These are phyloP conservation scores for Scopulariopsis brevicaulis DNA, from an alignment of 2,329 filamentous ascomycete genomes.

Conservation along the genomic window DNA sequence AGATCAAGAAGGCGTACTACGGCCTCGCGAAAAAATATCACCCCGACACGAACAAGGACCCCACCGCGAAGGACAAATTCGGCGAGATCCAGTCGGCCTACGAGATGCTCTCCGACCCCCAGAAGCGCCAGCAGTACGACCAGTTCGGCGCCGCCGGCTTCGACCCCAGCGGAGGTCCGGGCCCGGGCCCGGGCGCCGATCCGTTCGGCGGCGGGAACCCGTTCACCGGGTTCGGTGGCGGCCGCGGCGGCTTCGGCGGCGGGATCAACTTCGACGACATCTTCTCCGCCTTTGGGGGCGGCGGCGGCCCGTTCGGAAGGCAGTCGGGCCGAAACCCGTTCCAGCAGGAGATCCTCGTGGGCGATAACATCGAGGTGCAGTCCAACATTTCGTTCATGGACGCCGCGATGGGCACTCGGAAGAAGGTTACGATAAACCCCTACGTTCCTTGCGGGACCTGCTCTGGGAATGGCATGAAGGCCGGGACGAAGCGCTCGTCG, in stretches of 20 bases:
- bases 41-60: constrained; percentile 94
- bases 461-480: constrained; percentile 71
- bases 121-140: constrained; percentile 89
- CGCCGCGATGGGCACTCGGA: constrained; percentile 79
- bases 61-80: constrained; percentile 89
- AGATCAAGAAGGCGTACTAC: constrained; percentile 99
- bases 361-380: constrained; percentile 92
- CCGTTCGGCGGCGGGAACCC: constrained; percentile 53
- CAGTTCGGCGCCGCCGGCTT: constrained; percentile 83
- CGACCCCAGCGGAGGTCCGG: constrained; percentile 55
- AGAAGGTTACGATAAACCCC: constrained; percentile 80
- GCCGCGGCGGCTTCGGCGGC: constrained; percentile 59
- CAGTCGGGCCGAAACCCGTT: constrained; percentile 55
- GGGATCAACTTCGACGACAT: constrained; percentile 96
- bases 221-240: constrained; percentile 47
- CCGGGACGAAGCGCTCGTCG: constrained; percentile 58
- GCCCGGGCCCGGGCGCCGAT: constrained; percentile 34
- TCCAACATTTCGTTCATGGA: constrained; percentile 92
- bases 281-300: constrained; percentile 72
- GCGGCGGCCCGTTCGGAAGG: constrained; percentile 34
- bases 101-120: constrained; percentile 81
- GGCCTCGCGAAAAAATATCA: constrained; percentile 95
- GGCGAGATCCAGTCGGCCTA: constrained; percentile 88
- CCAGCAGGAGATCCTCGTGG: constrained; percentile 70
- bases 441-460: constrained; percentile 75